Conservation (phyloP, 208 protist species). For the Kentomonas sorsogonicus region DNA sequence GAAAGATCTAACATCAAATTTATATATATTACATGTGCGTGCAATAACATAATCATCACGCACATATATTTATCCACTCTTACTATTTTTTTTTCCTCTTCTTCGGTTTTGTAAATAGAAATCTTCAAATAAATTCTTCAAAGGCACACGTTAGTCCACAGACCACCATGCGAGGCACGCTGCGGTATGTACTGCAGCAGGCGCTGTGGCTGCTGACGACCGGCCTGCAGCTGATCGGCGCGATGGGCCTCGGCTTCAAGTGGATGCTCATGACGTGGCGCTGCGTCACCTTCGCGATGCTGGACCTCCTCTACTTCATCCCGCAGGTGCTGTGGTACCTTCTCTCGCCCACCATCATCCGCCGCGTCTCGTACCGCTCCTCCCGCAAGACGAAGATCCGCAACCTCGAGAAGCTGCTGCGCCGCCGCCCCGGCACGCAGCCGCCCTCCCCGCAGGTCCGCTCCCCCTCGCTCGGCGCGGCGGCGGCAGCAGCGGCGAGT, state of each 20-base stretch:
- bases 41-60: not conserved
- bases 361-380: constrained; percentile 70
- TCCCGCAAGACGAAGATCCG: constrained; percentile 45
- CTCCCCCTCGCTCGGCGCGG: not conserved
- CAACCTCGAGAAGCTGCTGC: constrained; percentile 42
- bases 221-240: constrained; percentile 42
- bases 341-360: constrained; percentile 67
- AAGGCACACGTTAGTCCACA: not conserved
- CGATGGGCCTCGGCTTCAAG: constrained; percentile 75
- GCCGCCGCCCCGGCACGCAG: not conserved
- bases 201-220: constrained; percentile 53
- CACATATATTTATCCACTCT: not conserved
- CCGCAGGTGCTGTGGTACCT: constrained; percentile 65
- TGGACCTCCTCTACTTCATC: constrained; percentile 62
- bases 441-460: not conserved
- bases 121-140: not conserved
- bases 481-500: not conserved
- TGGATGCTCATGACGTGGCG: constrained; percentile 73
- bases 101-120: constrained; percentile 2
- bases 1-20: not conserved
- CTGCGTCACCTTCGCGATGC: constrained; percentile 45
- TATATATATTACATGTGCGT: not conserved
- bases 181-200: constrained; percentile 53
- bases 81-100: constrained; percentile 12
- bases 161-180: constrained; percentile 10